Evolutionary conservation across 2,329 filamentous ascomycete genomes (phyloP).

Genomic region (Trichoderma arundinaceum): DNA sequence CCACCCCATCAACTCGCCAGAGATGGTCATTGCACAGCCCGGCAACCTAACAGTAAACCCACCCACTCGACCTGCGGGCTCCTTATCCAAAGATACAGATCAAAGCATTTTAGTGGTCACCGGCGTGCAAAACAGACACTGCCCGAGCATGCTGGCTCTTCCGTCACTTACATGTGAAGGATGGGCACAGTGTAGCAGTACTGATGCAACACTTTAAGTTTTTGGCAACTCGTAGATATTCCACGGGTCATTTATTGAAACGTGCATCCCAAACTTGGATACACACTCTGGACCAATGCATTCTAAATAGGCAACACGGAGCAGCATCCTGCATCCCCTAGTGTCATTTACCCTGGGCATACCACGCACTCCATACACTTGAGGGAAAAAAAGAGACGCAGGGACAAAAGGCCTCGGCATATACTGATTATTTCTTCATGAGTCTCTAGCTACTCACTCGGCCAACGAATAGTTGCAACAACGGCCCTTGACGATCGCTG

Average conservation of each 20-base stretch:
- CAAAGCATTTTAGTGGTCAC: not conserved
- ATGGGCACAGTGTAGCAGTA: too few species aligned
- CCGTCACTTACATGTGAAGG: too few species aligned
- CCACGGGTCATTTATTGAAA: not conserved
- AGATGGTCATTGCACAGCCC: not conserved
- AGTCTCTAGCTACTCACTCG: not conserved
- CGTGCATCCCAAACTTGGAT: not conserved
- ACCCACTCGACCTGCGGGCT: not conserved
- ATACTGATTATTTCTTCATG: not conserved
- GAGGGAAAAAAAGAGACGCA: constrained; percentile 3
- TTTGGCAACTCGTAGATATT: not conserved
- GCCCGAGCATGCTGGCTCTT: too few species aligned
- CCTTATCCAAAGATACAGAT: not conserved
- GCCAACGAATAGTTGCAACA: not conserved
- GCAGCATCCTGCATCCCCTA: constrained; percentile 16
- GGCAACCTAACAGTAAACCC: not conserved
- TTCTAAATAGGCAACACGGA: constrained; percentile 20
- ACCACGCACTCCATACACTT: not conserved
- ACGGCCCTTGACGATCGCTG: not conserved
- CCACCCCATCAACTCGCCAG: not conserved
- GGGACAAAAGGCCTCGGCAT: not conserved
- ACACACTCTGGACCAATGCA: not conserved
- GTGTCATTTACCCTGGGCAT: not conserved
- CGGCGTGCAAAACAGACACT: too few species aligned
- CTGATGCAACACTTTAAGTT: too few species aligned